Evolutionary conservation across 768 basidiomycete genomes (phyloP).

Genomic region (Podaxis pistillaris): DNA sequence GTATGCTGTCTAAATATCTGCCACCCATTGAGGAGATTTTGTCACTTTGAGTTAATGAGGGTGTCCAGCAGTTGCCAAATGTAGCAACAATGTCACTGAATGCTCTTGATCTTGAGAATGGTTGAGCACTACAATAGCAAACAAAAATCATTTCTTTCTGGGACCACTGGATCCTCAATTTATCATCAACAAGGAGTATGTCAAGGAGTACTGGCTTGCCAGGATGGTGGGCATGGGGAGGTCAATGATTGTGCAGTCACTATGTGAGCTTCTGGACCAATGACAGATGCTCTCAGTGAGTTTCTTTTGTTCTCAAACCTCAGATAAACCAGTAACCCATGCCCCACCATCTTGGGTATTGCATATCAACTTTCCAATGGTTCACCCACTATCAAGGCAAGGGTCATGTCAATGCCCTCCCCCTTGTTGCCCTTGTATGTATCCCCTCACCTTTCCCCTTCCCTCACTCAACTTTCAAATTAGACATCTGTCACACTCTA

Average conservation of each 20-base stretch:
- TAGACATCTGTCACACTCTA: conserved; percentile 77
- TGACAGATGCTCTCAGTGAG: no score
- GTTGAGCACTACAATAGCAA: conserved; percentile 57
- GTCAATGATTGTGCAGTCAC: no score
- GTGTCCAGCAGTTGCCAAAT: neutral
- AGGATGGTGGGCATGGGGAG: no score
- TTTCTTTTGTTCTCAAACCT: no score
- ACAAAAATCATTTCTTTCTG: conserved; percentile 83
- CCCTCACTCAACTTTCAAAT: neutral
- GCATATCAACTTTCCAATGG: no score
- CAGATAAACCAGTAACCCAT: no score
- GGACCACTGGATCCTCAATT: conserved; percentile 68
- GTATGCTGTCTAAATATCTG: conserved; percentile 61
- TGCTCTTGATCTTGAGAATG: neutral
- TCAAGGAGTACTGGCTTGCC: no score
- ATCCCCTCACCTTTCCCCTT: no score
- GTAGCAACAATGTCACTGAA: neutral
- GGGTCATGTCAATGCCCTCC: conserved; percentile 63
- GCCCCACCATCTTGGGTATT: no score
- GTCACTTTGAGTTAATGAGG: neutral
- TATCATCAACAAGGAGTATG: neutral
- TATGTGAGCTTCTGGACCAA: no score
- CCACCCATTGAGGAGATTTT: conserved; percentile 39
- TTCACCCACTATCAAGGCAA: no score
- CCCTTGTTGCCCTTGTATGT: conserved; percentile 37